These are phyloP conservation scores for Lactifluus piperatus DNA, from an alignment of 768 basidiomycete species.

Conservation along the genomic window DNA sequence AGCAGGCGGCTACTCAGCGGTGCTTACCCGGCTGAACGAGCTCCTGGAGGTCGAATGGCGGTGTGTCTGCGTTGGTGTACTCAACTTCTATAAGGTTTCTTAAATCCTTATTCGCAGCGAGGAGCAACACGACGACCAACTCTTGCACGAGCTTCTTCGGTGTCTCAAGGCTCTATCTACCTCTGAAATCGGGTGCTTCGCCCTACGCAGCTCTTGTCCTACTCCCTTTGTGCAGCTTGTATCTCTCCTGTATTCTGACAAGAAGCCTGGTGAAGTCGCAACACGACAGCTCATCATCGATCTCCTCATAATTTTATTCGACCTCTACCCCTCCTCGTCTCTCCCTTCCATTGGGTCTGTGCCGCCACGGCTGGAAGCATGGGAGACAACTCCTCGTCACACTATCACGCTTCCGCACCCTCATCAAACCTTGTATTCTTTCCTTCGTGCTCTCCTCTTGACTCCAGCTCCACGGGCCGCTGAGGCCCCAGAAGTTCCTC, in stretches of 20 bases:
- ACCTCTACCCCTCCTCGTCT: slow-evolving; percentile 70
- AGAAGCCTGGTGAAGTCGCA: slow-evolving; percentile 91
- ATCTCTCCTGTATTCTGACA: slow-evolving; percentile 86
- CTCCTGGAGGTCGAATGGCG: slow-evolving; percentile 96
- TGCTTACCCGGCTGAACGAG: slow-evolving; percentile 81
- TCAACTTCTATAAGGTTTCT: neutral
- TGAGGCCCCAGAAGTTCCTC: slow-evolving; percentile 49
- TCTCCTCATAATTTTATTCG: slow-evolving; percentile 77
- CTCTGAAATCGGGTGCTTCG: slow-evolving; percentile 80
- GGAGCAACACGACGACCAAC: slow-evolving; percentile 95
- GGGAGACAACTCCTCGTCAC: slow-evolving; percentile 35
- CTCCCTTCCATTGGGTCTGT: slow-evolving; percentile 43
- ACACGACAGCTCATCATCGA: slow-evolving; percentile 89
- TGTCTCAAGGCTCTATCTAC: slow-evolving; percentile 94
- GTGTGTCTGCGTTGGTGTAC: slow-evolving; percentile 32
- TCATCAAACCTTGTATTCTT: slow-evolving; percentile 63
- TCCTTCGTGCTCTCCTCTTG: slow-evolving; percentile 68
- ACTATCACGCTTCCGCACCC: slow-evolving; percentile 62
- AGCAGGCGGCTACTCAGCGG: slow-evolving; percentile 75
- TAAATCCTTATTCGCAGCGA: slow-evolving; percentile 46
- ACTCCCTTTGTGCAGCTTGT: slow-evolving; percentile 82
- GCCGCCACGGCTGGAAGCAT: slow-evolving; percentile 10
- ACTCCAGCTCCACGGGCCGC: slow-evolving; percentile 58
- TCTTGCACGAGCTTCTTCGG: slow-evolving; percentile 83
- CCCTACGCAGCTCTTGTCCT: slow-evolving; percentile 82